Percentiles rank a stretch among this genome's conserved stretches.
Evolutionary conservation across 495 filamentous ascomycete genomes (phyloP).

Genomic region (Penicillium coffeae): DNA sequence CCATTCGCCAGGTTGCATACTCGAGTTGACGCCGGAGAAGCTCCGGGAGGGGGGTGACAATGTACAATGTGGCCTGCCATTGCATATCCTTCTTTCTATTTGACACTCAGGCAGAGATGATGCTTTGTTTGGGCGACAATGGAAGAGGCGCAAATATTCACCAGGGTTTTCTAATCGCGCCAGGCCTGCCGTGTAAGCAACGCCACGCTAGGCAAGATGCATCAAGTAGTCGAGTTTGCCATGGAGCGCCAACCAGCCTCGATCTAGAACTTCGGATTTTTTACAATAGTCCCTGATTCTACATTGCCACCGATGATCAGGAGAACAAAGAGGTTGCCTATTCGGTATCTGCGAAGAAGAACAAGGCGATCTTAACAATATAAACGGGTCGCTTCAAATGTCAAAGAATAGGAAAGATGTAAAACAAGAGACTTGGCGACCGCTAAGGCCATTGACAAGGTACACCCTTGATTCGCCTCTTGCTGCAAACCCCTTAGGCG

Average conservation of each 20-base stretch:
- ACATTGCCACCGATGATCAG: background rate
- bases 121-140: background rate
- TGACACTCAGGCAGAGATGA: slow-evolving; percentile 3
- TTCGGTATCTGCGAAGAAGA: background rate
- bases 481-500: slow-evolving; percentile 12
- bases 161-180: background rate
- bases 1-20: background rate
- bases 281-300: background rate
- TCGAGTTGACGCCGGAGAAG: slow-evolving; percentile 7
- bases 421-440: slow-evolving; percentile 20
- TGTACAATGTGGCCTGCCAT: slow-evolving; percentile 9
- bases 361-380: slow-evolving; percentile 25
- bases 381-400: slow-evolving; percentile 27
- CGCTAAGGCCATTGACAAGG: slow-evolving; percentile 20
- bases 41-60: background rate
- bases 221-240: slow-evolving; percentile 5
- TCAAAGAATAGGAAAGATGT: slow-evolving; percentile 18
- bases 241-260: slow-evolving; percentile 12
- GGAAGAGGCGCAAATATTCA: background rate
- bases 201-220: slow-evolving; percentile 7
- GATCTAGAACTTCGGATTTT: slow-evolving; percentile 30
- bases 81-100: slow-evolving; percentile 2
- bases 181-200: background rate
- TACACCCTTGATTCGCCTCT: background rate
- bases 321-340: slow-evolving; percentile 10